phyloP scores from a whole-genome alignment of 106 monocot genomes.

The Dactylorhiza incarnata region DNA sequence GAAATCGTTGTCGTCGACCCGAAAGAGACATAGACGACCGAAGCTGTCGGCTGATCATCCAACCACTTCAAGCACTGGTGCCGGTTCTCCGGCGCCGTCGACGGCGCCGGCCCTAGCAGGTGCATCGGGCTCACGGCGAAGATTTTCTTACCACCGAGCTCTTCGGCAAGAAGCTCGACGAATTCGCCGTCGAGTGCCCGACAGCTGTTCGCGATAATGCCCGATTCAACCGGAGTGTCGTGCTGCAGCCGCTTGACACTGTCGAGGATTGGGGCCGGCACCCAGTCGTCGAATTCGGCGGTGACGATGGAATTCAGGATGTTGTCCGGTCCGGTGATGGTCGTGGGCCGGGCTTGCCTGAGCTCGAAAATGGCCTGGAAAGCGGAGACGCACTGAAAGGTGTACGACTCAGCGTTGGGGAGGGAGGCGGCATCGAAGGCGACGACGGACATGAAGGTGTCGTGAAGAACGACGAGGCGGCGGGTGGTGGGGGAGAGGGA shows the following conservation, averaged over 20 bases:
- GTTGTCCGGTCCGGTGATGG: no score
- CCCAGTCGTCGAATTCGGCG: conserved; percentile 3
- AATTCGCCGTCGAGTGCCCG: conserved; percentile 45
- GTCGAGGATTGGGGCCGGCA: conserved; percentile 9
- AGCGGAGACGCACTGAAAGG: conserved; percentile 45
- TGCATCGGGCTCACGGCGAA: conserved; percentile 51
- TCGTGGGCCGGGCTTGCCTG: neutral
- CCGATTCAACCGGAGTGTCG: conserved; percentile 3
- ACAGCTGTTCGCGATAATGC: conserved; percentile 45
- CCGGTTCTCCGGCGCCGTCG: neutral
- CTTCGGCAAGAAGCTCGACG: conserved; percentile 28
- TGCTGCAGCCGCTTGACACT: conserved; percentile 1
- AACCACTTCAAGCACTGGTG: conserved; percentile 45
- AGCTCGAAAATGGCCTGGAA: conserved; percentile 11
- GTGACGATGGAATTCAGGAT: conserved; percentile 24
- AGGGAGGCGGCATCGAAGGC: conserved; percentile 24
- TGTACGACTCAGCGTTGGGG: conserved; percentile 42
- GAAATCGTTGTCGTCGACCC: conserved; percentile 26
- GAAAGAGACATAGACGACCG: conserved; percentile 41
- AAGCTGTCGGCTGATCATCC: conserved; percentile 28
- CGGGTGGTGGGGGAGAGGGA: conserved; percentile 34
- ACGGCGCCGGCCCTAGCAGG: conserved; percentile 1
- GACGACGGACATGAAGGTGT: conserved; percentile 49
- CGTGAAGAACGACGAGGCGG: conserved; percentile 56
- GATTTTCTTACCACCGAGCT: conserved; percentile 18